These are phyloP conservation scores for Emiliania huxleyi DNA, from an alignment of 78 protist species.

Conservation along the genomic window DNA sequence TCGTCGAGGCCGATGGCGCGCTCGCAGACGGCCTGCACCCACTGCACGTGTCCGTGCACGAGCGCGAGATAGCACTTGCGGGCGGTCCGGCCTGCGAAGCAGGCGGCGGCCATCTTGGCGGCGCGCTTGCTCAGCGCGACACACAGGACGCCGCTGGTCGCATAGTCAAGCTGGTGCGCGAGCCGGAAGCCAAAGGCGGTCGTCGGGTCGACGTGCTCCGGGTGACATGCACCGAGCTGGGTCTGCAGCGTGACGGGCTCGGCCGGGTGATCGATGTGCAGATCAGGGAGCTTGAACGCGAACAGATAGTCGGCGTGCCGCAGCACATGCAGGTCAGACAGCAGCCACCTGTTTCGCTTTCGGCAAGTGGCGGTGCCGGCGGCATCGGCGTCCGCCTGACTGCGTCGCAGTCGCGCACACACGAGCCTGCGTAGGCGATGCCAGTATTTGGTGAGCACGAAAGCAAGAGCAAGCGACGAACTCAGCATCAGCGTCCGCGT, in stretches of 20 bases:
- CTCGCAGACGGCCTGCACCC: neutral
- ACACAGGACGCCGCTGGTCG: constrained; percentile 47
- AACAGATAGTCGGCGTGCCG: neutral
- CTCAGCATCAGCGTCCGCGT: too few relatives aligned
- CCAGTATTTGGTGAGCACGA: too few relatives aligned
- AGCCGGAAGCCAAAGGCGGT: neutral
- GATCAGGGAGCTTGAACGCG: neutral
- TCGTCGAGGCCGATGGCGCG: constrained; percentile 10
- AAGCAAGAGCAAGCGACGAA: too few relatives aligned
- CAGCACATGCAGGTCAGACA: too few relatives aligned
- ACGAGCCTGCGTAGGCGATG: too few relatives aligned
- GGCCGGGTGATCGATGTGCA: neutral
- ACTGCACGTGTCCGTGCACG: neutral
- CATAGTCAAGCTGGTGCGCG: constrained; percentile 49
- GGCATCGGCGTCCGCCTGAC: too few relatives aligned
- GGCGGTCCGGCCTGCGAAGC: neutral
- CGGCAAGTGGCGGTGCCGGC: too few relatives aligned
- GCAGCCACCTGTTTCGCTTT: too few relatives aligned
- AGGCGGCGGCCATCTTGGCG: neutral
- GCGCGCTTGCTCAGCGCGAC: constrained; percentile 8
- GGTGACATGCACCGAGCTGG: neutral
- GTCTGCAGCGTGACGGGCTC: neutral
- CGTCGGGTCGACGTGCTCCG: neutral
- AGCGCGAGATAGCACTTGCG: constrained; percentile 43
- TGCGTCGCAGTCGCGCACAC: too few relatives aligned